Percentiles rank a stretch among this genome's conserved stretches.
phyloP scores from a whole-genome alignment of 139 green algal genomes.

The Picochlorum sp. region DNA sequence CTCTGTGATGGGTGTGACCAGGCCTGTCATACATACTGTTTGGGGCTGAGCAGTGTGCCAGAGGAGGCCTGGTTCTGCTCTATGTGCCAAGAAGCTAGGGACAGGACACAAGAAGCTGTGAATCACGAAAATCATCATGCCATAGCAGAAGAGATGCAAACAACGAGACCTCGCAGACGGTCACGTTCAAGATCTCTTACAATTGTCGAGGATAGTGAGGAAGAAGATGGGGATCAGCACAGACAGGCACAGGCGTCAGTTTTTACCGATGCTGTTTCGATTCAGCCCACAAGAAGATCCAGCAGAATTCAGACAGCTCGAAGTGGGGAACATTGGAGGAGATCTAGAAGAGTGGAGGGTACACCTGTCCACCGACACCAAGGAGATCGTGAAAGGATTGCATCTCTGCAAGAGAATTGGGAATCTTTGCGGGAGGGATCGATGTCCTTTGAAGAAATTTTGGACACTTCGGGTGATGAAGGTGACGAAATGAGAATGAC shows the following conservation, averaged over 20 bases:
- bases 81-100: background rate
- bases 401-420: background rate
- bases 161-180: no score
- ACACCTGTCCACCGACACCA: background rate
- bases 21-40: slow-evolving; percentile 65
- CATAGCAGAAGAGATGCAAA: no score
- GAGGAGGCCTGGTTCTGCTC: slow-evolving; percentile 59
- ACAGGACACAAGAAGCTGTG: background rate
- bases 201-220: no score
- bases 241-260: no score
- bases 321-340: no score
- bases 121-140: no score
- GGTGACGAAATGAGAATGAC: background rate
- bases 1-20: slow-evolving; percentile 65
- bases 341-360: no score
- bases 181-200: no score
- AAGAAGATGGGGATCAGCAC: no score
- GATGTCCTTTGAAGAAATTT: background rate
- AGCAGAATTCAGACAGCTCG: no score
- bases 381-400: background rate
- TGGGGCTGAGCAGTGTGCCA: slow-evolving; percentile 37
- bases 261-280: no score
- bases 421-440: background rate
- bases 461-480: background rate
- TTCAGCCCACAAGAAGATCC: no score